Evolutionary conservation across 176 grass and related monocot genomes (phyloP).

Genomic region (Avena sativa): DNA sequence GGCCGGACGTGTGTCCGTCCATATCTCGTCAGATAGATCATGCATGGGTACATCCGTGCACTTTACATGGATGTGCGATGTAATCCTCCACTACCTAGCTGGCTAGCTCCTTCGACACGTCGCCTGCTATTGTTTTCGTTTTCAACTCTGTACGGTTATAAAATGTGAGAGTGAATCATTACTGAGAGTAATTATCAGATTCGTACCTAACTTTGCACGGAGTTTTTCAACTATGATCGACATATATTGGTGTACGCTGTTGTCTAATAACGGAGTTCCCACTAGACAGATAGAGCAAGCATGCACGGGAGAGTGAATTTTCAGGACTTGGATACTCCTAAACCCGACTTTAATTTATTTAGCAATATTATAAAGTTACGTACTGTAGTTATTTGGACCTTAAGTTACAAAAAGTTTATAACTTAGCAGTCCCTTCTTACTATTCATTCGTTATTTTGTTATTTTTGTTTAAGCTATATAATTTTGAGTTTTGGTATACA

Average conservation of each 20-base stretch:
- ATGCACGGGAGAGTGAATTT: too few relatives aligned
- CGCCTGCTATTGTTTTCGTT: background rate
- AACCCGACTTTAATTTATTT: too few relatives aligned
- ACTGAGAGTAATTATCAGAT: background rate
- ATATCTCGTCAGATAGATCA: background rate
- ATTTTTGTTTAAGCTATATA: too few relatives aligned
- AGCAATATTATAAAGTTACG: too few relatives aligned
- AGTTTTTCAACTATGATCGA: background rate
- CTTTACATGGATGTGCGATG: background rate
- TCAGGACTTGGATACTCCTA: too few relatives aligned
- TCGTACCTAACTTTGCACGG: background rate
- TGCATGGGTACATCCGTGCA: background rate
- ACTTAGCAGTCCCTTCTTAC: too few relatives aligned
- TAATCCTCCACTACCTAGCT: background rate
- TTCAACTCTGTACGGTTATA: background rate
- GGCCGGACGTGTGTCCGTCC: background rate
- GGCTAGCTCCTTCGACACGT: background rate
- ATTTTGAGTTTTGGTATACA: too few relatives aligned
- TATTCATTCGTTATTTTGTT: too few relatives aligned
- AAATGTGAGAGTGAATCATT: conserved; percentile 19
- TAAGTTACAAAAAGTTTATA: too few relatives aligned
- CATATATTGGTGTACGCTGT: background rate
- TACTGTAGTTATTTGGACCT: too few relatives aligned
- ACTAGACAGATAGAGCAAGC: too few relatives aligned
- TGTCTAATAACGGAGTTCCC: too few relatives aligned